These are phyloP conservation scores for Syzygium syzygioides DNA, from an alignment of 441 rosid genomes.

Conservation along the genomic window DNA sequence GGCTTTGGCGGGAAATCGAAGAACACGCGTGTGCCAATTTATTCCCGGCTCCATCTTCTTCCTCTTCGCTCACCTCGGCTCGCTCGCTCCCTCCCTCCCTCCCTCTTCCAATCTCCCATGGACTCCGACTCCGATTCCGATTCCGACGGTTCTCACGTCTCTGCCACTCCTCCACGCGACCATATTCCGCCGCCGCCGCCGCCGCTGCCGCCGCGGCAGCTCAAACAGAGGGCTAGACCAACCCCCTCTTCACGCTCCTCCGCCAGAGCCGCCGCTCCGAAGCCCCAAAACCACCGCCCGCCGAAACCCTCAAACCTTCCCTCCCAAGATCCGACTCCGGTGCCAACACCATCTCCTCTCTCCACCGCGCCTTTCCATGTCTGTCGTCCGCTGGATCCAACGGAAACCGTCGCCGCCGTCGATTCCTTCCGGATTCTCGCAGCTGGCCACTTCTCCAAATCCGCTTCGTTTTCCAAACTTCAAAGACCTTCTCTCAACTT, in stretches of 20 bases:
- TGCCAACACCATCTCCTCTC: conserved; percentile 15
- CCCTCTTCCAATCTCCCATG: conserved; percentile 11
- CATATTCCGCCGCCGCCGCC: conserved; percentile 25
- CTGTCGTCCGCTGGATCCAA: conserved; percentile 29
- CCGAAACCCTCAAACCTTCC: conserved; percentile 15
- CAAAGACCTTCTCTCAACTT: conserved; percentile 35
- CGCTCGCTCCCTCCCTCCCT: neutral
- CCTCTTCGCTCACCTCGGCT: neutral
- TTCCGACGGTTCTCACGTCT: conserved; percentile 78
- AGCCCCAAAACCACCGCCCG: conserved; percentile 17
- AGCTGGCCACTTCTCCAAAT: conserved; percentile 52
- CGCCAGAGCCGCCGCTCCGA: conserved; percentile 18
- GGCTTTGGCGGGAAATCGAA: neutral
- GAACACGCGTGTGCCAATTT: neutral
- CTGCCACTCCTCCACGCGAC: conserved; percentile 79
- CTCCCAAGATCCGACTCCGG: neutral
- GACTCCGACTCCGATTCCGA: conserved; percentile 63
- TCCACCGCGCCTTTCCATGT: conserved; percentile 63
- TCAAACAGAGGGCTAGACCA: conserved; percentile 19
- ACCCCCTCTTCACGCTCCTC: conserved; percentile 17
- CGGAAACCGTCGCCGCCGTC: conserved; percentile 7
- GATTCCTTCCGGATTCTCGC: conserved; percentile 38
- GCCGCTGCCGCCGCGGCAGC: conserved; percentile 6
- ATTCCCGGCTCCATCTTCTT: neutral
- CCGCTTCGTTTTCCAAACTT: conserved; percentile 57